phyloP scores from a whole-genome alignment of 2,329 filamentous ascomycete species.

The Aspergillus texensis region DNA sequence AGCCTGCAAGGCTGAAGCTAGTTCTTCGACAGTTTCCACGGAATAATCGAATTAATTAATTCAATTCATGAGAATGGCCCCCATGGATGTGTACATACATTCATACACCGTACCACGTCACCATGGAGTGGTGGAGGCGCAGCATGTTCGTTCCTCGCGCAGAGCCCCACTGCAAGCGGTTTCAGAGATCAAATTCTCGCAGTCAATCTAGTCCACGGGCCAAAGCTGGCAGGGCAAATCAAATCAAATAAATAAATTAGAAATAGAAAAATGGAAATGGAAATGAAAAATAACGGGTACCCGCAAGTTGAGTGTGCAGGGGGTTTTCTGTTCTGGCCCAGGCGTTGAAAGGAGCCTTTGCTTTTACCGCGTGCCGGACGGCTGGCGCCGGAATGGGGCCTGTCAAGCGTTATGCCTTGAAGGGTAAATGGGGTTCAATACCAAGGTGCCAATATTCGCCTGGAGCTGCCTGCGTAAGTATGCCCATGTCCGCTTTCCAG shows the following conservation, averaged over 20 bases:
- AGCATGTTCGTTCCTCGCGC: conserved; percentile 15
- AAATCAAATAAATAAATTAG: not conserved
- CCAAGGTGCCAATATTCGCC: not conserved
- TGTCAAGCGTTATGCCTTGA: not conserved
- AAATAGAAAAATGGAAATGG: not conserved
- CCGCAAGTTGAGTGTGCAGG: not conserved
- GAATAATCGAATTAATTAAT: not conserved
- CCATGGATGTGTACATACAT: not conserved
- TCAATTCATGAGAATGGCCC: not conserved
- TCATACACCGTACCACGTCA: conserved; percentile 17
- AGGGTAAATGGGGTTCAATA: conserved; percentile 2
- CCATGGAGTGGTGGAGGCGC: conserved; percentile 19
- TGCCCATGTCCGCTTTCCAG: not conserved
- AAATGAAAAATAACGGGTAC: not conserved
- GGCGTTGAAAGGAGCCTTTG: not conserved
- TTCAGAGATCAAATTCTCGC: not conserved
- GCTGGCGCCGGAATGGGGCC: conserved; percentile 14
- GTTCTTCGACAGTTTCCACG: not conserved
- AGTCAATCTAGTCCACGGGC: not conserved
- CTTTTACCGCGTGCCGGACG: conserved; percentile 12
- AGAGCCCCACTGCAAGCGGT: conserved; percentile 14
- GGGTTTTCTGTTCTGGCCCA: not conserved
- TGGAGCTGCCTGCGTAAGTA: not conserved
- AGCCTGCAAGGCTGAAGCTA: conserved; percentile 1
- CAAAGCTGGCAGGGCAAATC: not conserved